A percentile compares a stretch with the other conserved stretches of the same genome.
Evolutionary conservation across 164 flowering plant species (phyloP).

Genomic region (Tinospora cordifolia): DNA sequence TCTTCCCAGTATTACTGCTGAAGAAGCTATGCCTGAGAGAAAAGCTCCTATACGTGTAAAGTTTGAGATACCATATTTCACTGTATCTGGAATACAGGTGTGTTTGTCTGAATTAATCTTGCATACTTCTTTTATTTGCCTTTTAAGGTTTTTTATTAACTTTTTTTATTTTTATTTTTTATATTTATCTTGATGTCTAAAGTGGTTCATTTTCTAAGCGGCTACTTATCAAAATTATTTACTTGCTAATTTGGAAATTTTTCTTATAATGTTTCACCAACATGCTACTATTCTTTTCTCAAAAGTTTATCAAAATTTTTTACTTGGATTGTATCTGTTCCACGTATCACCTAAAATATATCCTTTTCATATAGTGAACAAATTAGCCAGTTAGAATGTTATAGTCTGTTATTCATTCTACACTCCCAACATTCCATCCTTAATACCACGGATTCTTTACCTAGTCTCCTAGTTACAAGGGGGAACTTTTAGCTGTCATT

Average conservation of each 20-base stretch:
- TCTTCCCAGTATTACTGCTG: conserved; percentile 83
- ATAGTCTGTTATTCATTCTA: no score
- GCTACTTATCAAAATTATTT: not conserved
- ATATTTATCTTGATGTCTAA: not conserved
- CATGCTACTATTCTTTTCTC: not conserved
- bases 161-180: no score
- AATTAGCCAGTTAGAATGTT: no score
- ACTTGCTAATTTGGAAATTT: no score
- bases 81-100: conserved; percentile 98
- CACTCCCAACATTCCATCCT: no score
- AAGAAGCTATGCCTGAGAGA: conserved; percentile 79
- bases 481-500: no score
- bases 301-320: no score
- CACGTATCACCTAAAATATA: not conserved
- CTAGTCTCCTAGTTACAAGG: no score
- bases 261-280: not conserved
- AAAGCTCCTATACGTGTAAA: conserved; percentile 97
- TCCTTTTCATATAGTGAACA: not conserved
- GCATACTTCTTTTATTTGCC: not conserved
- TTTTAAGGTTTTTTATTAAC: not conserved
- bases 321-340: no score
- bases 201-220: not conserved
- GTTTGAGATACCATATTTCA: conserved; percentile 97
- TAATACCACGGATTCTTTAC: no score
- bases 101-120: conserved; percentile 6